Evolutionary conservation across 1,284 basidiomycete genomes (phyloP), one percentile per base, ranked within the genome.

Genomic region (Ganoderma meredithae): DNA sequence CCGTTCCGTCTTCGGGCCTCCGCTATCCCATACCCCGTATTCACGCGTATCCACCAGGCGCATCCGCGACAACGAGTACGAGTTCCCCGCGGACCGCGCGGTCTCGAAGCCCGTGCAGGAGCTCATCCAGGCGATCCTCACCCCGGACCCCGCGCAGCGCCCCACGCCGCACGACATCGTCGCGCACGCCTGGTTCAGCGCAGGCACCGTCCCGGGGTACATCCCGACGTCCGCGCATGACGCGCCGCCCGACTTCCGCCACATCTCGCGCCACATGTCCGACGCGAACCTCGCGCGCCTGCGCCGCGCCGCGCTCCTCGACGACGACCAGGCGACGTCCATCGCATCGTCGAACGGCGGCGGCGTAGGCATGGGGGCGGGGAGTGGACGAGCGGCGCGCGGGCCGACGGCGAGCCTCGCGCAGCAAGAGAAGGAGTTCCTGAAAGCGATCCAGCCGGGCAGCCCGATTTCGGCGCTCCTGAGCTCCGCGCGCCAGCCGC

Each of bases 371-470:
- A 70, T 36, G 33, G 40, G 40, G 2, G 9, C 9, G 40, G 13
- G 10, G 40, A 41, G 13, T 10, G 40, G n/a, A n/a, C n/a, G n/a
- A n/a, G n/a, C n/a, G n/a, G 22, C 22, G 10, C 84, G 82, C 75
- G 84, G 81, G 27, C 82, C 84, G 47, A 87, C 85, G 2, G 86
- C 85, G 7, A 90, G 84, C 63, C 90, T 94, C 71, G 88, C 91
- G 6, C 93, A 95, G 75, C 95, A 97, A 79, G 97, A 99, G 86
- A 91, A 93, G 76, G 97, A 98, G 80, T 97, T 98, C 88, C 91
- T 95, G 82, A 92, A 93, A 74, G 98, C 96, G 1, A 94, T 99
- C 3, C 94, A 97, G 77, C 98, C 97, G 4, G 96, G 95, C 62
- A 95, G 92, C 72, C 97, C 98, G 0, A 97, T 99, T 69, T 95